phyloP scores from a whole-genome alignment of 2,329 filamentous ascomycete species.

The Clonostachys sp. region DNA sequence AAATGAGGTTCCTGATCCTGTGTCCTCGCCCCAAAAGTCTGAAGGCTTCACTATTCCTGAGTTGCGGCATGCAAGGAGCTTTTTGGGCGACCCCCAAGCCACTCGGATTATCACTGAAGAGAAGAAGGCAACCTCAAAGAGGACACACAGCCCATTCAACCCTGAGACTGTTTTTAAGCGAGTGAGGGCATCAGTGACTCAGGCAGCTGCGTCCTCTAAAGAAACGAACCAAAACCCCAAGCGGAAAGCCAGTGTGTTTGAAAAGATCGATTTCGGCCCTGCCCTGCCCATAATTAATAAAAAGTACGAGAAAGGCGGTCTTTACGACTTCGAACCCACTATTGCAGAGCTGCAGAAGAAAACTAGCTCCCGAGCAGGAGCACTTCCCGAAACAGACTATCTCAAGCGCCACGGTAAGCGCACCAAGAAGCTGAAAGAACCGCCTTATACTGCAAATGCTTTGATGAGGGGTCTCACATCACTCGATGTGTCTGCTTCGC shows the following conservation, averaged over 20 bases:
- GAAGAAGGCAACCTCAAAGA: slow-evolving; percentile 31
- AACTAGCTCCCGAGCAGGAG: not conserved
- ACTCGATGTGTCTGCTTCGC: slow-evolving; percentile 12
- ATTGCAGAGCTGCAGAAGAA: not conserved
- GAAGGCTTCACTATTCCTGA: slow-evolving; percentile 54
- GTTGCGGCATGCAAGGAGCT: slow-evolving; percentile 52
- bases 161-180: slow-evolving; percentile 55
- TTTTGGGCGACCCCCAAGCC: slow-evolving; percentile 31
- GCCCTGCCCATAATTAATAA: slow-evolving; percentile 48
- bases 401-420: slow-evolving; percentile 40
- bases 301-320: slow-evolving; percentile 53
- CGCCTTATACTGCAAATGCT: slow-evolving; percentile 10
- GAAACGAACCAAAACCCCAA: slow-evolving; percentile 6
- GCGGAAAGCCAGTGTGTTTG: slow-evolving; percentile 43
- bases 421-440: slow-evolving; percentile 24
- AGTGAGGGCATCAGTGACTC: slow-evolving; percentile 40
- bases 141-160: slow-evolving; percentile 52
- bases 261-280: slow-evolving; percentile 49
- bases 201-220: slow-evolving; percentile 6
- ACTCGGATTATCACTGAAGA: slow-evolving; percentile 18
- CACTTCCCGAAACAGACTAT: slow-evolving; percentile 41
- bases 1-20: slow-evolving; percentile 2
- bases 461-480: slow-evolving; percentile 17
- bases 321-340: slow-evolving; percentile 38
- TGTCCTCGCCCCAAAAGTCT: slow-evolving; percentile 12